These are phyloP conservation scores for Ogataea nonfermentans DNA, from an alignment of 805 yeast genomes.

Conservation along the genomic window DNA sequence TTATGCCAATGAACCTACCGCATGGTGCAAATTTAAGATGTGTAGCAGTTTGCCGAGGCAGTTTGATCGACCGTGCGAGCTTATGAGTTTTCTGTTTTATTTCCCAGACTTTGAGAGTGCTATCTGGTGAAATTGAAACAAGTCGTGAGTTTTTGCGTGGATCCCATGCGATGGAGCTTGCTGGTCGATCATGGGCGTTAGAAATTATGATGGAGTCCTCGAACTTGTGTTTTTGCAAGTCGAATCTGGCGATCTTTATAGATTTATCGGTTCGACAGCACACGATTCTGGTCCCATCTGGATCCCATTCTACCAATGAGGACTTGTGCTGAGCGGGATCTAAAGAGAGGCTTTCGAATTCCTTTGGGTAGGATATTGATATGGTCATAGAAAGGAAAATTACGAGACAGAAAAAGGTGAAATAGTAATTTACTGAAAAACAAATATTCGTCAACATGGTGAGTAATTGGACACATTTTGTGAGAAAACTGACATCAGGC, in stretches of 20 bases:
- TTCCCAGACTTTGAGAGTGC: slow-evolving; percentile 43
- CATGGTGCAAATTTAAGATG: slow-evolving; percentile 38
- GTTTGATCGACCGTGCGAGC: slow-evolving; percentile 11
- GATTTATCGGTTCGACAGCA: slow-evolving; percentile 44
- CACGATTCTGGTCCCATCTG: slow-evolving; percentile 42
- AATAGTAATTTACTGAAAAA: neutral
- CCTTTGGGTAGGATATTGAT: slow-evolving; percentile 8
- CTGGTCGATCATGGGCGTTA: slow-evolving; percentile 41
- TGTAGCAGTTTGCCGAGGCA: slow-evolving; percentile 10
- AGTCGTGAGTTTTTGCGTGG: slow-evolving; percentile 41
- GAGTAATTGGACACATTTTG: neutral
- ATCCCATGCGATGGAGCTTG: slow-evolving; percentile 45
- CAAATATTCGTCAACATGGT: slow-evolving; percentile 3
- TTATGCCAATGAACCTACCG: slow-evolving; percentile 40
- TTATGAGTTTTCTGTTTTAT: slow-evolving; percentile 31
- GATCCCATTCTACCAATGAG: slow-evolving; percentile 33
- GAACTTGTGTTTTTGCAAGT: slow-evolving; percentile 27
- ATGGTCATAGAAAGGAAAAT: slow-evolving; percentile 3
- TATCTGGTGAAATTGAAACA: slow-evolving; percentile 47
- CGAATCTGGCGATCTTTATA: slow-evolving; percentile 39
- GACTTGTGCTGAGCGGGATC: slow-evolving; percentile 12
- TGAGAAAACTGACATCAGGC: slow-evolving; percentile 40
- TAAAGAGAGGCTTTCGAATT: slow-evolving; percentile 15
- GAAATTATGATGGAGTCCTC: slow-evolving; percentile 38
- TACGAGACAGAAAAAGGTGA: neutral